Evolutionary conservation across 169 alveolate species (phyloP).

Genomic region (Plasmodium chabaudi): DNA sequence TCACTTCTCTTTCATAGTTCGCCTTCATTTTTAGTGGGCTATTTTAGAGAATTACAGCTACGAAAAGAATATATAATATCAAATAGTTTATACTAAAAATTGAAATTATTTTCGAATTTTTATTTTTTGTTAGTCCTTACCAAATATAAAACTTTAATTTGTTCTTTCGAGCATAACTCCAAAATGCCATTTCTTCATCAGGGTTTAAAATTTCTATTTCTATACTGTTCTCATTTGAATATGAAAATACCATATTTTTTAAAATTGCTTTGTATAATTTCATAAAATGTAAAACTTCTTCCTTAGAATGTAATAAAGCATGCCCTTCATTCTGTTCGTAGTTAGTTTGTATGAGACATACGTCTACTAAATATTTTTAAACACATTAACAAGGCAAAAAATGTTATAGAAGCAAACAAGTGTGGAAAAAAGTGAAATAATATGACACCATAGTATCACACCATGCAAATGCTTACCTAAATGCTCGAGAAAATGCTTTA

Average conservation of each 20-base stretch:
- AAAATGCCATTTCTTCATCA: slow-evolving; percentile 49
- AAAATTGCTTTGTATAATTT: slow-evolving; percentile 12
- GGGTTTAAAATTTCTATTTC: slow-evolving; percentile 54
- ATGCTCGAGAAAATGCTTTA: slow-evolving; percentile 68
- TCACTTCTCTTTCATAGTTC: too few species aligned
- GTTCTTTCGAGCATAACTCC: slow-evolving; percentile 32
- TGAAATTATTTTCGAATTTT: not conserved
- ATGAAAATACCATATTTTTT: slow-evolving; percentile 32
- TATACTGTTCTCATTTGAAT: slow-evolving; percentile 2
- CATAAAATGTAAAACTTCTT: slow-evolving; percentile 68
- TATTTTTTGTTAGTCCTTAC: slow-evolving; percentile 10
- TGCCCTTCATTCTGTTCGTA: slow-evolving; percentile 42
- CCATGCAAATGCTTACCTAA: slow-evolving; percentile 23
- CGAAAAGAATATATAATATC: too few species aligned
- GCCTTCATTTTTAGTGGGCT: too few species aligned
- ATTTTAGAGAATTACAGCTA: too few species aligned
- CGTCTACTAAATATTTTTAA: slow-evolving; percentile 33
- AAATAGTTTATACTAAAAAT: slow-evolving; percentile 5
- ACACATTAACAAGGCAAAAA: not conserved
- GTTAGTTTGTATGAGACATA: slow-evolving; percentile 36
- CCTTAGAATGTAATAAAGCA: slow-evolving; percentile 64
- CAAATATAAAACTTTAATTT: slow-evolving; percentile 24
- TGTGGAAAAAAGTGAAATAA: too few species aligned
- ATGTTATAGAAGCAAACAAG: too few species aligned
- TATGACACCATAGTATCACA: too few species aligned